Base-by-base conservation (phyloP, 306 rosid species). In the Morella rubra region DNA sequence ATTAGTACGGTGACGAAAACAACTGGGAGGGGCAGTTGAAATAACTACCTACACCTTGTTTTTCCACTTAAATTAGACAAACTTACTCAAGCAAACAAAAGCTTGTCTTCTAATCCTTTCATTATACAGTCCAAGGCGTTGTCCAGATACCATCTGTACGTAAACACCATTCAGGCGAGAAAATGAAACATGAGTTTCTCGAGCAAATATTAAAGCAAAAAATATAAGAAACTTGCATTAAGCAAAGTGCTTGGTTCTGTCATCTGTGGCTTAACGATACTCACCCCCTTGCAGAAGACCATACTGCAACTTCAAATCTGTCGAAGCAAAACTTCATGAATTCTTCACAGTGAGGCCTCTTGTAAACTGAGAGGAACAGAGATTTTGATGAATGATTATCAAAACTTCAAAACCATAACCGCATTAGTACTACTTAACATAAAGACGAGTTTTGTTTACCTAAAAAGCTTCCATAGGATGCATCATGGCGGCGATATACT, bases 221-320 rank as follows among this genome's bases (percentile, higher is more conserved):
- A 22, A 69, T 7, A 69, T 76, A 0, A 46, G 18, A 18, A 50
- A 16, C 27, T 4, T 37, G 3, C 11, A 7, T 46, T 7, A 46
- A 46, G 12, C 11, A 46, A 46, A 49, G 22, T 7, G 14, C 18
- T 9, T 32, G 37, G 37, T 32, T 32, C 0, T n/a, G n/a, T n/a
- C n/a, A n/a, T n/a, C n/a, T 32, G 18, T 22, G 40, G 18, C 19
- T 32, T 44, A 13, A 6, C 0, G 40, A 5, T 54, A 69, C 84
- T 80, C 5, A 72, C 89, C 73, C 78, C 67, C 7, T 78, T 15
- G 87, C 83, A 19, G 87, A 83, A 72, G 85, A 86, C 85, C 90
- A 78, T 72, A 86, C 64, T 37, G 84, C 90, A 20, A 84, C 84
- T 73, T 84, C 82, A 69, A 84, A 86, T 44, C 77, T 83, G 46